phyloP scores from a whole-genome alignment of 352 stramenopile genomes.

The Phytopythium montanum region DNA sequence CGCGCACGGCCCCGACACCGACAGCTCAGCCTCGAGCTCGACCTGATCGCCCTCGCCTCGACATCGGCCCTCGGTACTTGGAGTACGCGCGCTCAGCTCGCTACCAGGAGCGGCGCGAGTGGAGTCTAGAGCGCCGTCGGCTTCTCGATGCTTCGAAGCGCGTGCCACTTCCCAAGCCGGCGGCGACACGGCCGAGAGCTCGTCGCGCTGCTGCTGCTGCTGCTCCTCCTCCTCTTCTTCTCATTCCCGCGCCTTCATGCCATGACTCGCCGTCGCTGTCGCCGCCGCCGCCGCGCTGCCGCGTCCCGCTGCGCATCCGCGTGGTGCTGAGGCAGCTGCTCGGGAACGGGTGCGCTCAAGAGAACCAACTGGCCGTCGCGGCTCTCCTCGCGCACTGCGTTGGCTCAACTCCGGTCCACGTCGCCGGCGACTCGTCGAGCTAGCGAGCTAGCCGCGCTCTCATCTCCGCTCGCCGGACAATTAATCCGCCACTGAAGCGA shows the following conservation, averaged over 20 bases:
- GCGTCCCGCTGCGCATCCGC: neutral
- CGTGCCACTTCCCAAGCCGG: neutral
- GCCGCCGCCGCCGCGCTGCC: neutral
- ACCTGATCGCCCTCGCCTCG: neutral
- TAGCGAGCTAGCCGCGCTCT: neutral
- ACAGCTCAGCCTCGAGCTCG: neutral
- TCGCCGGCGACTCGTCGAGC: neutral
- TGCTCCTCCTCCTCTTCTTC: no score
- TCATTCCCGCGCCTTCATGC: neutral
- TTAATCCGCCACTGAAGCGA: neutral
- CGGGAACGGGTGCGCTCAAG: neutral
- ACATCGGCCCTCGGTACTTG: neutral
- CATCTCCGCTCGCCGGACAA: neutral
- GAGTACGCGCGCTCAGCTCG: neutral
- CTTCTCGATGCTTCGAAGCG: neutral
- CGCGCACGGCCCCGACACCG: neutral
- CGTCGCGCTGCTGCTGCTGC: neutral
- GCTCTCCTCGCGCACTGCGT: neutral
- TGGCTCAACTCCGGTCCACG: neutral
- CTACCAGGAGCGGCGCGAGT: neutral
- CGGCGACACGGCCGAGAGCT: neutral
- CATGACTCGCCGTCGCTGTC: neutral
- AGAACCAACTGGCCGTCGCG: neutral
- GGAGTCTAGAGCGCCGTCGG: neutral
- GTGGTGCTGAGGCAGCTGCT: neutral